Percentiles rank a stretch among this genome's conserved stretches.
Conservation (phyloP, 352 stramenopile species). For the Blastocystis sp. region DNA sequence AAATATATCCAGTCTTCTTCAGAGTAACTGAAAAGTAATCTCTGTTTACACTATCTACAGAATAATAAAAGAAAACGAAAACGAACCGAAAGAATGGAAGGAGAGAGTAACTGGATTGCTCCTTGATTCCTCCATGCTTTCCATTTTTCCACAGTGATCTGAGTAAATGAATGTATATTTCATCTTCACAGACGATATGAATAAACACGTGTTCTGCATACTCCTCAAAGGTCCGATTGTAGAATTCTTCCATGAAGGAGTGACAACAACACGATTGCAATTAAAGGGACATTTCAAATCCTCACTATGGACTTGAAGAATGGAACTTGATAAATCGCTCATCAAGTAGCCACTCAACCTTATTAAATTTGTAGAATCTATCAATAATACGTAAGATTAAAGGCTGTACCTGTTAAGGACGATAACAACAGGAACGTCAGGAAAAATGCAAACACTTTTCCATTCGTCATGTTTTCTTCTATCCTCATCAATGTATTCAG, state of each 20-base stretch:
- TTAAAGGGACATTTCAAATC: conserved; percentile 19
- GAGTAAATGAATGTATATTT: background rate
- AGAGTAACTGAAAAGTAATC: background rate
- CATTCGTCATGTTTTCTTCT: background rate
- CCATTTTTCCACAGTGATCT: background rate
- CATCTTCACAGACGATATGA: background rate
- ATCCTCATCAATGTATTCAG: background rate
- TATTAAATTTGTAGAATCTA: background rate
- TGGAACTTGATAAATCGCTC: background rate
- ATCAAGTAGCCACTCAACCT: background rate
- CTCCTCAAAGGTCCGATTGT: background rate
- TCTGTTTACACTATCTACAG: background rate
- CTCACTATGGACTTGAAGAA: background rate
- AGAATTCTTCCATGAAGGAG: background rate
- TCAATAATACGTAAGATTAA: background rate
- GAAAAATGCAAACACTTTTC: background rate
- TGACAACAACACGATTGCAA: conserved; percentile 8
- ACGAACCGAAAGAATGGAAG: background rate
- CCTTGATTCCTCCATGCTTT: background rate
- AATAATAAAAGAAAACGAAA: background rate
- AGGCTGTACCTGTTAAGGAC: background rate
- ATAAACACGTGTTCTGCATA: background rate
- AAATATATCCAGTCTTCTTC: background rate
- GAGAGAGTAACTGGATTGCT: background rate
- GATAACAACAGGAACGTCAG: background rate